A percentile compares a stretch with the other conserved stretches of the same genome.
Conservation (phyloP, 169 alveolate genomes). For the Plasmodium sp. region DNA sequence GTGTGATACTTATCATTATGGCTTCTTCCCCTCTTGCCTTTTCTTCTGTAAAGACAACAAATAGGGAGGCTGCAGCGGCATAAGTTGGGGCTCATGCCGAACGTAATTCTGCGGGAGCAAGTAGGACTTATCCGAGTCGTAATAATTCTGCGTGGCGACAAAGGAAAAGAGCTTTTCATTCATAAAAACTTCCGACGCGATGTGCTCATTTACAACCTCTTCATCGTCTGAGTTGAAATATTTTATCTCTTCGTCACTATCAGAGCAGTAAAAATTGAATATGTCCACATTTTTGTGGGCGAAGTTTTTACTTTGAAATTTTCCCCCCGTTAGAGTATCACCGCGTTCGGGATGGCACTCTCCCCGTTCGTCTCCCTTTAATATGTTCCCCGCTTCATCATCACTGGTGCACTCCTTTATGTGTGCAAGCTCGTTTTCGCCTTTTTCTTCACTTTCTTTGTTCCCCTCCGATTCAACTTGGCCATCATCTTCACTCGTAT, state of each 20-base stretch:
- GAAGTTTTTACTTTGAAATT: not conserved
- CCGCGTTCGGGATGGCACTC: not conserved
- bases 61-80: constrained; percentile 74
- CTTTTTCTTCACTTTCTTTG: not conserved
- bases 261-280: constrained; percentile 72
- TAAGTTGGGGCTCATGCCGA: constrained; percentile 67
- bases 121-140: constrained; percentile 71
- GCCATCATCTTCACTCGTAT: not conserved
- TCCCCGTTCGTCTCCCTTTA: not conserved
- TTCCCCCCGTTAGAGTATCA: not conserved
- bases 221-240: constrained; percentile 74
- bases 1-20: not conserved
- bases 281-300: constrained; percentile 33
- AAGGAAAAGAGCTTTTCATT: constrained; percentile 54
- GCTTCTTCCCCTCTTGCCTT: constrained; percentile 65
- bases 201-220: constrained; percentile 48
- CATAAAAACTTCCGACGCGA: constrained; percentile 37
- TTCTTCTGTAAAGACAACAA: constrained; percentile 57
- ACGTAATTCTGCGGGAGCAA: constrained; percentile 66
- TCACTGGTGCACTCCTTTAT: not conserved
- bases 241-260: constrained; percentile 66
- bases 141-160: constrained; percentile 67
- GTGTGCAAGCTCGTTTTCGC: not conserved
- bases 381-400: not conserved
- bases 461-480: not conserved